Percentiles rank a stretch among this genome's conserved stretches.
phyloP scores from a whole-genome alignment of 306 rosid genomes.

The Prunus campanulata region DNA sequence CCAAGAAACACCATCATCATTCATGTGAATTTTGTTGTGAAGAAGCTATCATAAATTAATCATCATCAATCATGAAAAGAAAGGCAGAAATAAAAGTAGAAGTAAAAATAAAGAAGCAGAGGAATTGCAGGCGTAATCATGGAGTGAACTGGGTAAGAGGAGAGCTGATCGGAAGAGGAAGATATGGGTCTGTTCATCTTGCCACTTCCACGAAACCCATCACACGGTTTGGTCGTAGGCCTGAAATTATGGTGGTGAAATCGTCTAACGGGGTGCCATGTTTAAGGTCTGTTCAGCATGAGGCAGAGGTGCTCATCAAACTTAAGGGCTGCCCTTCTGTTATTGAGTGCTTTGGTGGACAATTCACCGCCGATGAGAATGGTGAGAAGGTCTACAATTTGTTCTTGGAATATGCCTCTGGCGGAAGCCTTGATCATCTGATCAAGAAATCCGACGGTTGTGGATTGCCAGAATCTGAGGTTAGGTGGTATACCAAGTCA shows the following conservation, averaged over 20 bases:
- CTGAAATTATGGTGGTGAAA: slow-evolving; percentile 28
- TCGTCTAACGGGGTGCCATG: slow-evolving; percentile 26
- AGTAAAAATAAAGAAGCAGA: no score
- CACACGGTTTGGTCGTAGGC: background rate
- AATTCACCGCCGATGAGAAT: slow-evolving; percentile 4
- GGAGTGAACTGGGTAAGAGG: no score
- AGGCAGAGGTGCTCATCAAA: slow-evolving; percentile 14
- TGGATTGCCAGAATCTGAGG: slow-evolving; percentile 17
- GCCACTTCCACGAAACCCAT: no score
- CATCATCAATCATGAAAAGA: no score
- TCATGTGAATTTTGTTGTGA: no score
- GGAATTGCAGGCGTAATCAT: no score
- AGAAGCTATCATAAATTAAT: no score
- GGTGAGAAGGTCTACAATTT: slow-evolving; percentile 25
- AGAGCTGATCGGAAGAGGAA: no score
- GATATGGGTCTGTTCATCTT: no score
- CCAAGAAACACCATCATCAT: no score
- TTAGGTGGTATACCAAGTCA: slow-evolving; percentile 22
- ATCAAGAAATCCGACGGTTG: slow-evolving; percentile 15
- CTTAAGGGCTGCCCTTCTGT: slow-evolving; percentile 13
- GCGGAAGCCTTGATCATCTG: slow-evolving; percentile 22
- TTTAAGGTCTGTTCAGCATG: slow-evolving; percentile 25
- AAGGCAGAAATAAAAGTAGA: no score
- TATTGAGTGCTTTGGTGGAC: slow-evolving; percentile 21
- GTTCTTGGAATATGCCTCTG: slow-evolving; percentile 29